These are phyloP conservation scores for Raphanus hybrid DNA, from an alignment of 441 rosid genomes.

Conservation along the genomic window DNA sequence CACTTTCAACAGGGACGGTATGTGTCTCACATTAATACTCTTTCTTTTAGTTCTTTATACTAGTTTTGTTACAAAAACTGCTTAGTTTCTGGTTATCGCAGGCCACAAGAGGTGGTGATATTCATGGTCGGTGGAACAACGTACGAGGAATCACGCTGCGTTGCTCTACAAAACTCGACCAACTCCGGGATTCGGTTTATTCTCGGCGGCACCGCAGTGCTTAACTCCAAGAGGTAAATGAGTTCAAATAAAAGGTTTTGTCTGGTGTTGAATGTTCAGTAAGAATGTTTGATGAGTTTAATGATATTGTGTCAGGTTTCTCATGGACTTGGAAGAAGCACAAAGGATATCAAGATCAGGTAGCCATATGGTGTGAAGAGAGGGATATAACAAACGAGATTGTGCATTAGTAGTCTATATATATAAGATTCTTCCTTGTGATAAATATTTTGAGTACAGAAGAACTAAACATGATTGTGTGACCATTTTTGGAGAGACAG, in stretches of 20 bases:
- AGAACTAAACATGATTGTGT: conserved; percentile 3
- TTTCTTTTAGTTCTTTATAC: background rate
- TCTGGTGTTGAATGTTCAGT: background rate
- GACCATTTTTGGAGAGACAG: background rate
- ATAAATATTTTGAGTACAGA: conserved; percentile 24
- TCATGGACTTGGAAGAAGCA: conserved; percentile 93
- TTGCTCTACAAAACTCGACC: conserved; percentile 79
- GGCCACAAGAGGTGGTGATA: conserved; percentile 92
- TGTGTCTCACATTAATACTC: conserved; percentile 30
- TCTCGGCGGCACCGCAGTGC: conserved; percentile 85
- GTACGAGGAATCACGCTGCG: conserved; percentile 87
- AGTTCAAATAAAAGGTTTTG: background rate
- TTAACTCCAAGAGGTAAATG: conserved; percentile 86
- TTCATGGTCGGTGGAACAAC: conserved; percentile 97
- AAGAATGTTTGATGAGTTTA: conserved; percentile 12
- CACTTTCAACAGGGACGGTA: conserved; percentile 98
- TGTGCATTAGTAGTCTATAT: conserved; percentile 34
- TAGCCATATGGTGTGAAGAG: conserved; percentile 58
- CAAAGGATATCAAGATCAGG: conserved; percentile 77
- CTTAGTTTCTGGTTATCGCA: conserved; percentile 36
- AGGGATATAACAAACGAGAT: background rate
- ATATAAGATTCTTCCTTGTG: conserved; percentile 4
- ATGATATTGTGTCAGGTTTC: conserved; percentile 56
- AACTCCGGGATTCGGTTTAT: conserved; percentile 85
- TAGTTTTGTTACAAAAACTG: background rate